Base-by-base conservation (phyloP, 2,329 filamentous ascomycete genomes). In the Fusarium coffeatum region DNA sequence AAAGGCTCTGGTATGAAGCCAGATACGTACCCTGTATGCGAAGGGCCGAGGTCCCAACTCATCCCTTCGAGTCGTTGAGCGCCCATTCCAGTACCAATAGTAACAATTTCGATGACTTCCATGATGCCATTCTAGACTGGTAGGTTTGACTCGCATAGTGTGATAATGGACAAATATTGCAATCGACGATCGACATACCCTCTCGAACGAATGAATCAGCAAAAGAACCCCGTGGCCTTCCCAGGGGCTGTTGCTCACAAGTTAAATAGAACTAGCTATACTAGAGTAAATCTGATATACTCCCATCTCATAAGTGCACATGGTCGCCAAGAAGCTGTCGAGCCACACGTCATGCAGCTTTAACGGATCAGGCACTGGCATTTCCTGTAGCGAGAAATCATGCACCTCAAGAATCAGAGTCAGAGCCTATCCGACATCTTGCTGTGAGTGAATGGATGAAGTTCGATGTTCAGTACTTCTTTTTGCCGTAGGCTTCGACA, bases 1-100 rank as follows among this genome's bases (percentile, higher is more conserved):
- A 43, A 41, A 66, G 10, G n/a, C 53, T 61, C 67, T 72, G 69
- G 70, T 46, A 72, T 69, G 70, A 51, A 59, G 56, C 47, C 54
- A 58, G 63, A 56, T 59, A 55, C 47, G 28, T 30, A 49, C 51
- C 27, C 50, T 46, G 43, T 32, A 40, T 54, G 40, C 30, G 16
- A 56, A 32, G 45, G 68, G 45, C 47, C 48, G 15, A 61, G 46
- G 56, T 55, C 50, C 50, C 22, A 41, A 47, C 32, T 55, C 56
- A 48, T 64, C 59, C 63, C 61, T 57, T 56, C 23, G 23, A 41
- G 22, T 51, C 54, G 40, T 59, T n/a, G 42, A 42, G 32, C 16
- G 55, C 43, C 22, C 70, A 72, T 72, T 72, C 70, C 70, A 71
- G 53, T 30, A 20, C 37, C 8, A 49, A 47, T 9, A 9, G 18